These are phyloP conservation scores for Coniochaeta sp. DNA, from an alignment of 2,329 filamentous ascomycete genomes.

Conservation along the genomic window DNA sequence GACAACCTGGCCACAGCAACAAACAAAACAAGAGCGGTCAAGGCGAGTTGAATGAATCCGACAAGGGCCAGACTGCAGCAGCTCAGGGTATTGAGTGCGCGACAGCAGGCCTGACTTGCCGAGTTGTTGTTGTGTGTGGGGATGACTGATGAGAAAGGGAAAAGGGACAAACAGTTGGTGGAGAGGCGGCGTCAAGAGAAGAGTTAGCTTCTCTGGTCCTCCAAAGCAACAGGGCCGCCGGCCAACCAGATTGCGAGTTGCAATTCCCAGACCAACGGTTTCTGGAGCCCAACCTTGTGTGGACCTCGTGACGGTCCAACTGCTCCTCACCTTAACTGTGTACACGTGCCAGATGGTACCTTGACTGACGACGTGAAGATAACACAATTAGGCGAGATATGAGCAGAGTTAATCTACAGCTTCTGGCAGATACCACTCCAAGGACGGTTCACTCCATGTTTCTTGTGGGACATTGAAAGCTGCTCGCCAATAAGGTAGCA, in stretches of 20 bases:
- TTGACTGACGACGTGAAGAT: too few relatives aligned
- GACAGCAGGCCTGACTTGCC: background rate
- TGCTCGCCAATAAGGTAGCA: too few relatives aligned
- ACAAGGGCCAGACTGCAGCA: background rate
- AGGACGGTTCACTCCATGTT: too few relatives aligned
- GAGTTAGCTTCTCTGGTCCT: background rate
- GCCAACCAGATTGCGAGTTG: background rate
- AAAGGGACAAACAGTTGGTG: background rate
- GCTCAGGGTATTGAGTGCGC: background rate
- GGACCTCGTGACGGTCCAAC: background rate
- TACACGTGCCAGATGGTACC: too few relatives aligned
- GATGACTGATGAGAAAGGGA: conserved; percentile 6
- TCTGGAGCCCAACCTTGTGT: background rate
- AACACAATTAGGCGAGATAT: too few relatives aligned
- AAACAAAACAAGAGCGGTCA: background rate
- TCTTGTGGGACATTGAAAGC: too few relatives aligned
- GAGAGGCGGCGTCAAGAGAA: background rate
- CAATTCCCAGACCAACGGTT: background rate
- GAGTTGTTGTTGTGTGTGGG: conserved; percentile 4
- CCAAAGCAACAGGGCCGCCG: background rate
- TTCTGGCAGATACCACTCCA: too few relatives aligned
- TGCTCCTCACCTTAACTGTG: too few relatives aligned
- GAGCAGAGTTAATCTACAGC: too few relatives aligned
- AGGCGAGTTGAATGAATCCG: background rate
- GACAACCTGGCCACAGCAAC: background rate